Base-by-base conservation (phyloP, 73 alveolate genomes). In the Durusdinium trenchii region DNA sequence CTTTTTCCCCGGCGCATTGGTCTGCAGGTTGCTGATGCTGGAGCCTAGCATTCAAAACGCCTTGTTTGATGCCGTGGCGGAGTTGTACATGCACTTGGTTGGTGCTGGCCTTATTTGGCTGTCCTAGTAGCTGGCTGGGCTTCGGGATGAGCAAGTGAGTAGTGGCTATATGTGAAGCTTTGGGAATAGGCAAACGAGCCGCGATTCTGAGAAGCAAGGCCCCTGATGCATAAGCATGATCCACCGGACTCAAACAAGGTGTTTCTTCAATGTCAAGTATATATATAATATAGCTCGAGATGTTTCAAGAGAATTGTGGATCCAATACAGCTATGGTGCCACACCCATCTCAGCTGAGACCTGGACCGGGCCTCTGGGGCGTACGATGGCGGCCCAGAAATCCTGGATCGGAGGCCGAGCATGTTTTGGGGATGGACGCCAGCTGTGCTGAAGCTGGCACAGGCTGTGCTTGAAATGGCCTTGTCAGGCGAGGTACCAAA, bases 11-110 rank as follows among this genome's bases (percentile, higher is more conserved):
- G 64, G 20, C 64, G 28, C 64, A 54, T 54, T 9, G 64, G 28
- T 36, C 40, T 47, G 1, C 42, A 91, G 99, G 94, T 76, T 94
- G 99, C 93, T 94, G 84, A 94, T 94, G 99, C 93, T 94, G 61
- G 94, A 73, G 82, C 99, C 99, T 3, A 83, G 61, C 64, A 40
- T 94, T 43, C 99, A 94, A 45, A 94, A 94, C 23, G 99, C 94
- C 2, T 83, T 94, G 30, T 94, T 94, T 40, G 99, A 94, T 54
- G 99, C 99, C 1, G 94, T 94, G 73, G 99, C 99, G 42, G 99
- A 94, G 93, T 85, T 94, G 51, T 94, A 94, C 69, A 43, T 67
- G 42, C 99, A 94, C 67, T 64, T 94, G 43, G 99, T 94, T n/a
- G 73, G 91, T 46, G 45, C 35, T 14, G 23, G 40, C 69, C 94